A percentile compares a stretch with the other conserved stretches of the same genome.
phyloP scores from a whole-genome alignment of 148 eudicot species.

The Suaeda aralocaspica region DNA sequence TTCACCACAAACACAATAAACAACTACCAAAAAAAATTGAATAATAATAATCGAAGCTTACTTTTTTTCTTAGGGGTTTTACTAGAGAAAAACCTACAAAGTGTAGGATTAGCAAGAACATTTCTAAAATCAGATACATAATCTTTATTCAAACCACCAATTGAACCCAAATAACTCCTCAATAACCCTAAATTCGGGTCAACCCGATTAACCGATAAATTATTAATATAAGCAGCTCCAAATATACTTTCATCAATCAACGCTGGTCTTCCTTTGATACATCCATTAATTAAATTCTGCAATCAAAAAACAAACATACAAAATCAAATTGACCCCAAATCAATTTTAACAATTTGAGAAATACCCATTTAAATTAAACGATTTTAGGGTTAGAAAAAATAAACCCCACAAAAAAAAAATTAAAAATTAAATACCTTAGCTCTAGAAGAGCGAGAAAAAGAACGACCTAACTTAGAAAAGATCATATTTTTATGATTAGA shows the following conservation, averaged over 20 bases:
- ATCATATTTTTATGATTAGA: conserved; percentile 29
- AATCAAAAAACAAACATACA: conserved; percentile 15
- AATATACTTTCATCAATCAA: conserved; percentile 26
- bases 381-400: no score
- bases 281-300: conserved; percentile 59
- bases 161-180: conserved; percentile 58
- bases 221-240: conserved; percentile 22
- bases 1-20: not conserved
- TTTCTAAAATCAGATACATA: conserved; percentile 43
- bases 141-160: conserved; percentile 38
- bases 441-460: conserved; percentile 47
- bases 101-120: conserved; percentile 45
- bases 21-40: conserved; percentile 4
- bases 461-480: conserved; percentile 46
- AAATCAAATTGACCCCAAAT: conserved; percentile 6
- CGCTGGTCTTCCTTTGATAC: conserved; percentile 32
- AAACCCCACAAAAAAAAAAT: not conserved
- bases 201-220: conserved; percentile 19
- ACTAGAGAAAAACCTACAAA: conserved; percentile 56
- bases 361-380: not conserved
- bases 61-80: conserved; percentile 81
- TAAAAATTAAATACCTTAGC: conserved; percentile 29
- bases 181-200: conserved; percentile 54
- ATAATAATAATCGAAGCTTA: no score
- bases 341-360: no score